These are phyloP conservation scores for Candida khao-thaluensis DNA, from an alignment of 805 yeast species.

Conservation along the genomic window DNA sequence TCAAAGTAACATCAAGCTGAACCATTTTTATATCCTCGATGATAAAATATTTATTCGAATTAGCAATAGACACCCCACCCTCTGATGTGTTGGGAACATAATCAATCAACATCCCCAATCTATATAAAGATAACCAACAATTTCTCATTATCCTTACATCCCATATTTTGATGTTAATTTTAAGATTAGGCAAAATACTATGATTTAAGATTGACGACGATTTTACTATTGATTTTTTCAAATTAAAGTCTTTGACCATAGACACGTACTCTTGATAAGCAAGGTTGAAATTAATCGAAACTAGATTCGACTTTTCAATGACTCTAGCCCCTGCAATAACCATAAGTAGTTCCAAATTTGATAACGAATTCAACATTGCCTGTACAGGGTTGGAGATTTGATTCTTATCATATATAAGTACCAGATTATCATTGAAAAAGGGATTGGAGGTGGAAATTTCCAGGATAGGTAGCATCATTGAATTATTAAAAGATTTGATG, in stretches of 20 bases:
- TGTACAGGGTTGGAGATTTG: constrained; percentile 26
- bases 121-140: constrained; percentile 72
- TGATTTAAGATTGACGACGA: constrained; percentile 27
- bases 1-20: constrained; percentile 50
- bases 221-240: constrained; percentile 26
- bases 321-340: constrained; percentile 76
- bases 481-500: constrained; percentile 48
- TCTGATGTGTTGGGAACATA: constrained; percentile 43
- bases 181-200: constrained; percentile 35
- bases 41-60: constrained; percentile 27
- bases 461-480: constrained; percentile 41
- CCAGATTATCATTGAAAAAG: constrained; percentile 23
- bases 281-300: constrained; percentile 70
- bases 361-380: constrained; percentile 39
- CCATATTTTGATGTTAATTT: constrained; percentile 53
- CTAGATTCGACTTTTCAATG: constrained; percentile 54
- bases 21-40: constrained; percentile 49
- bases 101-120: constrained; percentile 53
- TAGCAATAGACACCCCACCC: constrained; percentile 30
- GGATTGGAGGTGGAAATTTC: constrained; percentile 24
- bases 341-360: constrained; percentile 70
- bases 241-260: constrained; percentile 47
- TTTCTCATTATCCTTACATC: constrained; percentile 56
- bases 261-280: constrained; percentile 73
- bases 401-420: constrained; percentile 22